A percentile compares a stretch with the other conserved stretches of the same genome.
Conservation (phyloP, 352 stramenopile species). For the Phytopythium vexans region DNA sequence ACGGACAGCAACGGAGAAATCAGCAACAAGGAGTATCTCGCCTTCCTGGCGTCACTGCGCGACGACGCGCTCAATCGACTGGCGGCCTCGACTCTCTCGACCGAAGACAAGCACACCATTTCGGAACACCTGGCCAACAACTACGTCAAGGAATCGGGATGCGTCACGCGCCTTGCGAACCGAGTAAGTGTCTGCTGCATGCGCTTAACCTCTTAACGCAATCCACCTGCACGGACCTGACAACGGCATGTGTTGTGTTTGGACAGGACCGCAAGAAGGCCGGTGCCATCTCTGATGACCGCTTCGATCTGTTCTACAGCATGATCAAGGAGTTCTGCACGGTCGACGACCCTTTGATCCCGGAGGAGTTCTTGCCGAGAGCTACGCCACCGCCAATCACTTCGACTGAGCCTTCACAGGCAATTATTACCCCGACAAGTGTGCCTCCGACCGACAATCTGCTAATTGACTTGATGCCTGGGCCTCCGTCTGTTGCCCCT, state of each 20-base stretch:
- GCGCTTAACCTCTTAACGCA: too few species aligned
- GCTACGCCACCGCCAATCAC: not conserved
- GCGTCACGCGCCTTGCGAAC: conserved; percentile 5
- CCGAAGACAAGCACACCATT: conserved; percentile 8
- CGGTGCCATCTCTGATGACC: not conserved
- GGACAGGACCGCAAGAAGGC: conserved; percentile 6
- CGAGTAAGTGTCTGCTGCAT: conserved; percentile 5
- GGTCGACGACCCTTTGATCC: conserved; percentile 7
- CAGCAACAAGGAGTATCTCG: conserved; percentile 11
- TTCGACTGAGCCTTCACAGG: not conserved
- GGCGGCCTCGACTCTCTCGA: conserved; percentile 2
- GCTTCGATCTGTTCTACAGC: conserved; percentile 13
- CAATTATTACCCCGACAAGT: too few species aligned
- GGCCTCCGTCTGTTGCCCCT: too few species aligned
- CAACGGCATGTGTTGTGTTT: too few species aligned
- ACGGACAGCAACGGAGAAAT: conserved; percentile 6
- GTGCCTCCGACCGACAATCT: too few species aligned
- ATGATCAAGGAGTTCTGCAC: conserved; percentile 15
- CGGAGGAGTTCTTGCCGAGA: conserved; percentile 4
- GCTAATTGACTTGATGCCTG: too few species aligned
- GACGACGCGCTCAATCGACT: conserved; percentile 5
- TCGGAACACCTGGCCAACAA: conserved; percentile 7
- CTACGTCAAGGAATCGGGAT: conserved; percentile 11
- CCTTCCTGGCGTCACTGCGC: conserved; percentile 2
- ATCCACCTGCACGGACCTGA: too few species aligned